Evolutionary conservation across 2,329 filamentous ascomycete genomes (phyloP), one percentile per base, ranked within the genome.

Genomic region (Apiospora arundinis): DNA sequence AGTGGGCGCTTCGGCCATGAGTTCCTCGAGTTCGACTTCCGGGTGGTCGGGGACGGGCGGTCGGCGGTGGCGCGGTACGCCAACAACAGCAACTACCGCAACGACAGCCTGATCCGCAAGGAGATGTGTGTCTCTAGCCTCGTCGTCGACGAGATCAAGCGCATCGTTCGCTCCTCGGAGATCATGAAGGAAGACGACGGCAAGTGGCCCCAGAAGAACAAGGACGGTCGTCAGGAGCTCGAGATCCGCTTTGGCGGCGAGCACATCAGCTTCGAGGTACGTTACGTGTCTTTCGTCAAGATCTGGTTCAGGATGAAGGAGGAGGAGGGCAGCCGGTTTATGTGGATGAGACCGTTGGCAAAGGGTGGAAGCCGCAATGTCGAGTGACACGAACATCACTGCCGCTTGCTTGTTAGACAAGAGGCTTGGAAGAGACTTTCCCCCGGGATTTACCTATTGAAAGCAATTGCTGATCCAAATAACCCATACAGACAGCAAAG

Each of bases 171-270:
- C 84, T 90, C 95, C 46, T 98, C 95, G 83, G 96, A 99, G 82
- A 98, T 99, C 78, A 91, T 97, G 86, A 98, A 98, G 86, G 96
- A 99, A 91, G 96, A 99, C 80, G 96, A 99, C 82, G 93, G 92
- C 37, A 98, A 98, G 82, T 99, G 96, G 96, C 96, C 96, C 0
- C 94, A 97, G 82, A 99, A 98, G 89, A 99, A 99, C 85, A 98
- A 98, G 85, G 96, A 99, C 78, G 96, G 96, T 46, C 91, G 95
- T 74, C 96, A 99, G 81, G 96, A 99, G 84, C 87, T 99, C 67
- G 96, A 99, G 83, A 98, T 99, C 72, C 90, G 95, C 67, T 82
- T 99, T 70, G 96, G 95, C 56, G 96, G 93, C 78, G 96, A 99
- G 74, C 95, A 98, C 82, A 98, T 99, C 76, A 97, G 95, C 1